Conservation (phyloP, 106 monocot species). For the Apostasia ramifera region DNA sequence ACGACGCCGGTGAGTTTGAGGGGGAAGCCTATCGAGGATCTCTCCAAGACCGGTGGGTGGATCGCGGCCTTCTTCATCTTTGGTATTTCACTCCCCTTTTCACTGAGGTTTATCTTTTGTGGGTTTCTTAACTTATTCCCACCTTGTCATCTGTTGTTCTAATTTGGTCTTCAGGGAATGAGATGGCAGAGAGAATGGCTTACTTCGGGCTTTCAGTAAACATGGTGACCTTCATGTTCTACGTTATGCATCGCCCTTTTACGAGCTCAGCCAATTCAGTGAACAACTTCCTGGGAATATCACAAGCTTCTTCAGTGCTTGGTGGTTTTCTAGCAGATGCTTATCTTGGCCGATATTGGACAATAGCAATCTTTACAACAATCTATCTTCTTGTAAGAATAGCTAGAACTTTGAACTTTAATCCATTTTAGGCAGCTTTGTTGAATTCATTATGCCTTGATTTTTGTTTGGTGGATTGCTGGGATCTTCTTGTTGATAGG, state of each 20-base stretch:
- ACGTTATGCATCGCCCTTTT: conserved; percentile 84
- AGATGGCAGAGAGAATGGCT: conserved; percentile 95
- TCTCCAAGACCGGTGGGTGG: conserved; percentile 89
- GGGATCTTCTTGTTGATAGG: too few relatives aligned
- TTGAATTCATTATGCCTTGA: too few relatives aligned
- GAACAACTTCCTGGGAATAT: conserved; percentile 89
- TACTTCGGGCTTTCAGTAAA: conserved; percentile 93
- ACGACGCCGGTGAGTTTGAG: conserved; percentile 74
- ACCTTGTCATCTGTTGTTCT: too few relatives aligned
- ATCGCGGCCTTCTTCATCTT: conserved; percentile 93
- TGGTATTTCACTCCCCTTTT: conserved; percentile 20
- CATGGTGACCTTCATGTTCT: conserved; percentile 94
- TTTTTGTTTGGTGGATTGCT: too few relatives aligned
- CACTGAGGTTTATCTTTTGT: too few relatives aligned
- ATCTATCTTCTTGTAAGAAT: conserved; percentile 72
- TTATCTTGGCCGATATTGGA: conserved; percentile 97
- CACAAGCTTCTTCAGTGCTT: conserved; percentile 81
- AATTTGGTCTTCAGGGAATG: conserved; percentile 50
- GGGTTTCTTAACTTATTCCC: too few relatives aligned
- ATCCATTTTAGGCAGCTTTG: not conserved
- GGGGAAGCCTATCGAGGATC: conserved; percentile 66
- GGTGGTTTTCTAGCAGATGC: conserved; percentile 95
- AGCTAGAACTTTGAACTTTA: not conserved
- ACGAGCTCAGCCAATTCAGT: conserved; percentile 70
- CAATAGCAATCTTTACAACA: conserved; percentile 85